These are phyloP conservation scores for Xenosphaeropsis pyriputrescens DNA, from an alignment of 2,329 filamentous ascomycete genomes.

Conservation along the genomic window DNA sequence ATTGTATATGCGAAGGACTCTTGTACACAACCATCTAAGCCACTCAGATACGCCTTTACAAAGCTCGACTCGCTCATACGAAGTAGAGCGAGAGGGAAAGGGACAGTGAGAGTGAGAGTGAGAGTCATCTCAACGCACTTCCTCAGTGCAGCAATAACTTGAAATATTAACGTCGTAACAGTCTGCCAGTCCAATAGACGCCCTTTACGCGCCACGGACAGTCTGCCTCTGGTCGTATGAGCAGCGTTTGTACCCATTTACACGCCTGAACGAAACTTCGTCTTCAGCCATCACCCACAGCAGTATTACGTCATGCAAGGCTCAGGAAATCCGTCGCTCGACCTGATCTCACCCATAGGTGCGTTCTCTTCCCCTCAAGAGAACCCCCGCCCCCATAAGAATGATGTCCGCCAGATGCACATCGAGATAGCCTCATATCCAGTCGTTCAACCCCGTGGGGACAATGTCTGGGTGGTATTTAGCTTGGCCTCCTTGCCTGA, in stretches of 20 bases:
- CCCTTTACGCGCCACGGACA: no score
- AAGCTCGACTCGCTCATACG: no score
- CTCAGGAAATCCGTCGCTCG: neutral
- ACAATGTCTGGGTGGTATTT: conserved; percentile 1
- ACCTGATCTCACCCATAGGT: conserved; percentile 1
- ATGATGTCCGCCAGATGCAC: no score
- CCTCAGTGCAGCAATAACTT: no score
- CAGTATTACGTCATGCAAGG: neutral
- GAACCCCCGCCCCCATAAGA: neutral
- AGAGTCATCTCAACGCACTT: no score
- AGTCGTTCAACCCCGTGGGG: conserved; percentile 2
- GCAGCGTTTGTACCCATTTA: neutral
- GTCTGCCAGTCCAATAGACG: no score
- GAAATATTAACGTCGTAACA: no score
- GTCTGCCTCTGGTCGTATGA: no score
- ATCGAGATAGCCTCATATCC: neutral
- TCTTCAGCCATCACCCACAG: neutral
- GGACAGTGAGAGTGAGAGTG: no score
- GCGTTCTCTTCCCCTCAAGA: neutral
- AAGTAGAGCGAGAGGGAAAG: no score
- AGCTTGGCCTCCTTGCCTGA: neutral
- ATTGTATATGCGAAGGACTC: no score
- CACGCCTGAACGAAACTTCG: neutral
- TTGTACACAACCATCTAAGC: neutral
- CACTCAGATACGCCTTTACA: no score